Conservation (phyloP, 345 rosid genomes). For the Sonneratia caseolaris region DNA sequence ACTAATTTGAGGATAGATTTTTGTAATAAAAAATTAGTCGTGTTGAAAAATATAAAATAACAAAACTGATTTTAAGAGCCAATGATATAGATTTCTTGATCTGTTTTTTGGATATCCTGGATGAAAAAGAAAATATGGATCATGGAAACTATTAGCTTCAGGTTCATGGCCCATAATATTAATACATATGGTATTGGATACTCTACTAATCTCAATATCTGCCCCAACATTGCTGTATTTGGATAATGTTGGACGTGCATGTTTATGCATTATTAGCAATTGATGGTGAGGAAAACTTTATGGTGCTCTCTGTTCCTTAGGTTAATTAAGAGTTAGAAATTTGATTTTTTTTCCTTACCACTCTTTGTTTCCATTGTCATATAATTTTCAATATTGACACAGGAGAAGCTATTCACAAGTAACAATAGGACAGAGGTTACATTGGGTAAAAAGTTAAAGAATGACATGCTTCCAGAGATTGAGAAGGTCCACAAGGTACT, state of each 20-base stretch:
- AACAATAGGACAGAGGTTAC: constrained; percentile 82
- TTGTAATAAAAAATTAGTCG: neutral
- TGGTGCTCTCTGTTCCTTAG: neutral
- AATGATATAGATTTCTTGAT: neutral
- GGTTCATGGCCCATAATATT: neutral
- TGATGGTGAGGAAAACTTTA: neutral
- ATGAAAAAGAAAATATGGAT: neutral
- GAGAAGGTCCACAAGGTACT: constrained; percentile 93
- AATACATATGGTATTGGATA: neutral
- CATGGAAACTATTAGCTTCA: neutral
- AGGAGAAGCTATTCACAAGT: constrained; percentile 87
- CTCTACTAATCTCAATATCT: neutral
- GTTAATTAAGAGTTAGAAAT: neutral
- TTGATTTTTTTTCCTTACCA: neutral
- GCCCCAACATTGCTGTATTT: neutral
- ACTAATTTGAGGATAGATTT: neutral
- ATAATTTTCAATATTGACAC: constrained; percentile 19
- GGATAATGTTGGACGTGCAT: neutral
- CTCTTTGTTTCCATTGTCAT: constrained; percentile 5
- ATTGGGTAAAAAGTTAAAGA: constrained; percentile 82
- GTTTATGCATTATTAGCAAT: neutral
- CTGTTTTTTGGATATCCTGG: neutral
- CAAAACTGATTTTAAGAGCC: too few species aligned
- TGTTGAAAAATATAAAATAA: too few species aligned
- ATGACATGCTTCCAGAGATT: constrained; percentile 92